phyloP scores from a whole-genome alignment of 768 basidiomycete genomes.

The Leccinum subtestaceum region DNA sequence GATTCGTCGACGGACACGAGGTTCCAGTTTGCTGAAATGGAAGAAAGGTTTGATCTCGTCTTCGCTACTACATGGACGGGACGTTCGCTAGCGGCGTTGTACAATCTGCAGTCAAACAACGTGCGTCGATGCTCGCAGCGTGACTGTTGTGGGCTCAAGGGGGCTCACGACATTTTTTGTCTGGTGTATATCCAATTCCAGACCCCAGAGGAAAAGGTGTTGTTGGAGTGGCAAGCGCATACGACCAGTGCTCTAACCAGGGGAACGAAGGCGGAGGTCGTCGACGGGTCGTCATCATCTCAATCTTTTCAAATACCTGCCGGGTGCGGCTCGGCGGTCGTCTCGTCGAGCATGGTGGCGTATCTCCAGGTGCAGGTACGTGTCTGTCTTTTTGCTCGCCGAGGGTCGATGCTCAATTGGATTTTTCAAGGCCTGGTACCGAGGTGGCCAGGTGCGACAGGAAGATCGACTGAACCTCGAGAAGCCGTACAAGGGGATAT shows the following conservation, averaged over 20 bases:
- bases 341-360: conserved; percentile 57
- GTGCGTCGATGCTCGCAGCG: too few relatives aligned
- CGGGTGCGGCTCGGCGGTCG: conserved; percentile 78
- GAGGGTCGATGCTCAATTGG: not conserved
- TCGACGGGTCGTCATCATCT: conserved; percentile 41
- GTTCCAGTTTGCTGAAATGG: too few relatives aligned
- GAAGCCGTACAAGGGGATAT: too few relatives aligned
- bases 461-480: too few relatives aligned
- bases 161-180: too few relatives aligned
- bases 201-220: conserved; percentile 53
- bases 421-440: conserved; percentile 76
- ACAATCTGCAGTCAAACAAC: too few relatives aligned
- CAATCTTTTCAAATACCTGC: conserved; percentile 57
- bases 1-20: conserved; percentile 28
- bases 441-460: conserved; percentile 71
- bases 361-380: conserved; percentile 82
- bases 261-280: conserved; percentile 72
- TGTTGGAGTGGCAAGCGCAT: conserved; percentile 69
- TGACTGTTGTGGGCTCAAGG: too few relatives aligned
- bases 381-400: not conserved
- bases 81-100: too few relatives aligned
- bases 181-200: conserved; percentile 52
- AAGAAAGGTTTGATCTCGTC: rapidly evolving
- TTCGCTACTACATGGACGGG: too few relatives aligned
- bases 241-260: conserved; percentile 85